Percentiles rank a stretch among this genome's conserved stretches.
Evolutionary conservation across 1,139 yeast genomes (phyloP).

Genomic region (Suhomyces taliae): DNA sequence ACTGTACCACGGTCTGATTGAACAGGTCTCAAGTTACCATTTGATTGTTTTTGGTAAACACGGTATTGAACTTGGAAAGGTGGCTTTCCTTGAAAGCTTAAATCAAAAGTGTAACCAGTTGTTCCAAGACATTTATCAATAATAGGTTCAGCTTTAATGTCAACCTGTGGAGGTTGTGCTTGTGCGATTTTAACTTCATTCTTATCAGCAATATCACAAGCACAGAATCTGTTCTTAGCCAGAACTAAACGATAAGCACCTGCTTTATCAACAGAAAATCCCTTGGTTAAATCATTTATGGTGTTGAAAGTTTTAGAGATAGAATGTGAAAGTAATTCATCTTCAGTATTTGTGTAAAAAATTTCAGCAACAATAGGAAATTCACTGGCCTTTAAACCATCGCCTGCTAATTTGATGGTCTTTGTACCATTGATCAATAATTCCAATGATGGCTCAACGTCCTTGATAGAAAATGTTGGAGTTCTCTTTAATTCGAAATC

Average conservation of each 20-base stretch:
- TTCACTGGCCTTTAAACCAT: constrained; percentile 29
- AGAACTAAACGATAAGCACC: constrained; percentile 61
- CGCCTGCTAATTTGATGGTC: constrained; percentile 25
- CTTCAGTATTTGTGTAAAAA: constrained; percentile 27
- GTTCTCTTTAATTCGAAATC: constrained; percentile 64
- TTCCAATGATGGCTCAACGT: constrained; percentile 42
- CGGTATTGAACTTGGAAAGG: constrained; percentile 72
- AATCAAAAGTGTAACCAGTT: constrained; percentile 70
- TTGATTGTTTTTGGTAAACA: constrained; percentile 49
- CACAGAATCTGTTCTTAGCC: constrained; percentile 61
- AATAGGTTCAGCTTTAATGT: constrained; percentile 57
- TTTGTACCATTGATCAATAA: constrained; percentile 44
- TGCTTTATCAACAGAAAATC: constrained; percentile 49
- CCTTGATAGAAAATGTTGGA: constrained; percentile 47
- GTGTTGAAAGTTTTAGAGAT: constrained; percentile 40
- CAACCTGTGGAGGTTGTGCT: constrained; percentile 51
- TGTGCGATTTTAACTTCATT: constrained; percentile 19
- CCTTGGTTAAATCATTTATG: constrained; percentile 26
- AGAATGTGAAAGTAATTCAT: constrained; percentile 23
- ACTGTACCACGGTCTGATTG: constrained; percentile 32
- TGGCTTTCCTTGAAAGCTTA: constrained; percentile 74
- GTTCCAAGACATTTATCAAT: constrained; percentile 91
- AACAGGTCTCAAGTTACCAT: constrained; percentile 34
- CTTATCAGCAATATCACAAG: constrained; percentile 51
- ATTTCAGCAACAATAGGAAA: constrained; percentile 52